Conservation (phyloP, 495 filamentous ascomycete species). For the Hypomontagnella submonticulosa region DNA sequence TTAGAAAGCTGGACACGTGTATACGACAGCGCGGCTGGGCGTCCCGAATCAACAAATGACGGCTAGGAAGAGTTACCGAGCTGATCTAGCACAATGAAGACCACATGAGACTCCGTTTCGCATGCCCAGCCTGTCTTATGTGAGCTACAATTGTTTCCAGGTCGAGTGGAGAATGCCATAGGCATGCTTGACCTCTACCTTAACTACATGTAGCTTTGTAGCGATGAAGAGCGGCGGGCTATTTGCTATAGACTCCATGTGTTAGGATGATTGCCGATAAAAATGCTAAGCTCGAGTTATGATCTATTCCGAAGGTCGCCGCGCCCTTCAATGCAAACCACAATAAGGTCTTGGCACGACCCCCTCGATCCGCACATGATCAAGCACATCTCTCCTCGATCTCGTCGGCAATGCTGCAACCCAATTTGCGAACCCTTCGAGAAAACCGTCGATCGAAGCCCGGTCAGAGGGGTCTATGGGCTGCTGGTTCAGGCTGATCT, state of each 20-base stretch:
- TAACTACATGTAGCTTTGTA: too few species aligned
- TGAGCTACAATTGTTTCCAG: neutral
- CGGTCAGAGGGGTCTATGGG: constrained; percentile 57
- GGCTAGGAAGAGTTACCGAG: neutral
- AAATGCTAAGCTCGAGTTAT: too few species aligned
- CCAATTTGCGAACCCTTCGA: constrained; percentile 33
- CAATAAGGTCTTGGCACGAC: constrained; percentile 17
- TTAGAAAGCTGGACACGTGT: constrained; percentile 8
- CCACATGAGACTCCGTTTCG: neutral
- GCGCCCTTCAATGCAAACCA: constrained; percentile 4
- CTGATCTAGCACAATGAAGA: neutral
- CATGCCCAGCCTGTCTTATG: neutral
- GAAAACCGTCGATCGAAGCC: constrained; percentile 19
- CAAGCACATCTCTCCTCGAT: constrained; percentile 34
- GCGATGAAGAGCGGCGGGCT: too few species aligned
- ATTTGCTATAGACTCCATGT: too few species aligned
- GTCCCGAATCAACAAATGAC: constrained; percentile 7
- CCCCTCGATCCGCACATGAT: constrained; percentile 30
- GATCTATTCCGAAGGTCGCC: too few species aligned
- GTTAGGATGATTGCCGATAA: too few species aligned
- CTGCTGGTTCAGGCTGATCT: constrained; percentile 64
- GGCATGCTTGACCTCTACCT: too few species aligned
- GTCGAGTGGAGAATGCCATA: neutral
- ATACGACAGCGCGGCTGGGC: constrained; percentile 14
- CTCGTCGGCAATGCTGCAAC: constrained; percentile 21